A percentile compares a stretch with the other conserved stretches of the same genome.
Evolutionary conservation across 139 green algal genomes (phyloP).

Genomic region (Haematococcus lacustris): DNA sequence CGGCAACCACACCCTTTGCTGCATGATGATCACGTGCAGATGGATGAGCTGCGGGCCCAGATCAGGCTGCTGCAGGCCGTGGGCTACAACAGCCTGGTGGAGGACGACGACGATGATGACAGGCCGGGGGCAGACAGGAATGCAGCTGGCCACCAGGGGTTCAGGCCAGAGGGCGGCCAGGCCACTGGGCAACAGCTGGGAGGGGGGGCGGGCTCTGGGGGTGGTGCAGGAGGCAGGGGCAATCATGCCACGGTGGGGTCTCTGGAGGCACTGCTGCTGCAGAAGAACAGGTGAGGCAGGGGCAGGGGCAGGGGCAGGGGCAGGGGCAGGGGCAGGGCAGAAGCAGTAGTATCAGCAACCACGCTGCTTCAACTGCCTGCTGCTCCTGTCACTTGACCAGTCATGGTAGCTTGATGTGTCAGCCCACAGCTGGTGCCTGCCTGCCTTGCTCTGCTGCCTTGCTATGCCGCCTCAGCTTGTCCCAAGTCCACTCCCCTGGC

Average conservation of each 20-base stretch:
- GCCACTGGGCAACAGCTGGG: background rate
- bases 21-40: too few relatives aligned
- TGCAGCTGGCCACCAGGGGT: too few relatives aligned
- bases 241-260: conserved; percentile 11
- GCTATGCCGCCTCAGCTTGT: background rate
- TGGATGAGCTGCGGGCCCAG: conserved; percentile 66
- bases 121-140: too few relatives aligned
- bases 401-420: background rate
- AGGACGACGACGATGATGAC: conserved; percentile 29
- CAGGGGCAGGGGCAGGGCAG: background rate
- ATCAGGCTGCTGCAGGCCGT: conserved; percentile 67
- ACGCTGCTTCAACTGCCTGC: background rate
- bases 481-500: background rate
- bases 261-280: conserved; percentile 59
- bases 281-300: background rate
- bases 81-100: conserved; percentile 55
- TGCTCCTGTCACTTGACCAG: background rate
- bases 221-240: background rate
- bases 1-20: too few relatives aligned
- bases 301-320: background rate
- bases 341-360: background rate
- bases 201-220: background rate
- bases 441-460: background rate
- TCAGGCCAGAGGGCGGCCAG: background rate
- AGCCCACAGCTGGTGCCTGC: background rate